Conservation (phyloP, 202 grass and related monocot species). For the Brachypodium distachyon region DNA sequence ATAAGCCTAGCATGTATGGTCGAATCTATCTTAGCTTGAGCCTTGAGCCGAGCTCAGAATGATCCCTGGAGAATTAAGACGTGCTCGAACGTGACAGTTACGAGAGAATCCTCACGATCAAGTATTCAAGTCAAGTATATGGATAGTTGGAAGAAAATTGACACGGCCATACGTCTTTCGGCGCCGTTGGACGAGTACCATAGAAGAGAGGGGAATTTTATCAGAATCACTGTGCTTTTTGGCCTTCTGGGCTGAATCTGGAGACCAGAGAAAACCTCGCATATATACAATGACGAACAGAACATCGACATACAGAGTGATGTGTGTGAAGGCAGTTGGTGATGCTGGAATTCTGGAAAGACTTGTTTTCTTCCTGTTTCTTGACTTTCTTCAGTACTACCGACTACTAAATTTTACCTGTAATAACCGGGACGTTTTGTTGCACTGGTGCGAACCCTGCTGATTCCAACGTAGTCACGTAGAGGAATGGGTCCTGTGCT, state of each 20-base stretch:
- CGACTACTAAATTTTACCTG: too few relatives aligned
- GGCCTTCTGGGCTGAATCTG: constrained; percentile 19
- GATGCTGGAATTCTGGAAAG: too few relatives aligned
- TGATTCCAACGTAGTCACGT: too few relatives aligned
- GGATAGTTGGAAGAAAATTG: background rate
- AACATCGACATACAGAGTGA: too few relatives aligned
- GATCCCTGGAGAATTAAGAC: background rate
- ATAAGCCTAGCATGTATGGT: too few relatives aligned
- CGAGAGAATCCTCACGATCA: background rate
- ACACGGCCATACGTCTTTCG: constrained; percentile 34
- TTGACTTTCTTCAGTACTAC: too few relatives aligned
- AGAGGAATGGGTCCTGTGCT: too few relatives aligned
- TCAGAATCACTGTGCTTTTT: constrained; percentile 6
- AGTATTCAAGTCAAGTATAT: background rate
- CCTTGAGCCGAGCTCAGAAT: background rate
- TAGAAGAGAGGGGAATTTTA: background rate
- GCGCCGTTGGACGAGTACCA: constrained; percentile 5
- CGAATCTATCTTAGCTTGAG: too few relatives aligned
- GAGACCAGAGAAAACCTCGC: background rate
- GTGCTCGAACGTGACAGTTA: background rate
- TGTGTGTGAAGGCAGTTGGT: too few relatives aligned
- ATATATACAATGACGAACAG: constrained; percentile 28
- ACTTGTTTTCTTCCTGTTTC: too few relatives aligned
- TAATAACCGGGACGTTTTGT: too few relatives aligned
- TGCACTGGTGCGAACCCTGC: too few relatives aligned